phyloP scores from a whole-genome alignment of 2,329 filamentous ascomycete species.

The Mycocentrospora acerina region DNA sequence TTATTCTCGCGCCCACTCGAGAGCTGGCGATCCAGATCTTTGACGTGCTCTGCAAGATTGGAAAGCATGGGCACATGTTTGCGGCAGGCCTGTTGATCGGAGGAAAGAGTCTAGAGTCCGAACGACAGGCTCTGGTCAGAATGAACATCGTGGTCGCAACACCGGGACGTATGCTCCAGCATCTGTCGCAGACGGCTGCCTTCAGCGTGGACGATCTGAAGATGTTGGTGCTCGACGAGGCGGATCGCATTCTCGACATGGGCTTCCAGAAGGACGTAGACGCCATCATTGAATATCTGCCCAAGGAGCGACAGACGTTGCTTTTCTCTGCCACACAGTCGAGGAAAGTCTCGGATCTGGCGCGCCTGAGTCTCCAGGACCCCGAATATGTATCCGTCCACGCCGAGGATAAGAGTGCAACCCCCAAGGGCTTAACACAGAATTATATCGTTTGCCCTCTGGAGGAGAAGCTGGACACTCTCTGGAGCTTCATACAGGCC shows the following conservation, averaged over 20 bases:
- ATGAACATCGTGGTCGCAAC: constrained; percentile 99
- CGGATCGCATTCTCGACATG: constrained; percentile 97
- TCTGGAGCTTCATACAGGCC: constrained; percentile 89
- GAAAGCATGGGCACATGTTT: constrained; percentile 78
- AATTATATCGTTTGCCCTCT: constrained; percentile 87
- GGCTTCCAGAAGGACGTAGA: constrained; percentile 90
- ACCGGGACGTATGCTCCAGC: constrained; percentile 90
- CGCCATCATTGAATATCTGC: constrained; percentile 88
- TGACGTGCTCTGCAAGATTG: constrained; percentile 87
- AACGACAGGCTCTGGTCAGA: constrained; percentile 77
- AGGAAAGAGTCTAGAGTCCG: constrained; percentile 84
- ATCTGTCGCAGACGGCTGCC: constrained; percentile 88
- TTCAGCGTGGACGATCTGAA: constrained; percentile 90
- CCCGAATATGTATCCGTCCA: constrained; percentile 96
- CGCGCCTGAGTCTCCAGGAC: constrained; percentile 81
- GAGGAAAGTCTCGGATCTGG: constrained; percentile 88
- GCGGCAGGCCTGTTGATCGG: constrained; percentile 93
- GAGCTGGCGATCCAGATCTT: constrained; percentile 98
- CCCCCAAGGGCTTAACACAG: constrained; percentile 81
- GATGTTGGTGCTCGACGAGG: constrained; percentile 92
- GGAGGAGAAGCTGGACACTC: constrained; percentile 83
- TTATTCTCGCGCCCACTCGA: constrained; percentile 91
- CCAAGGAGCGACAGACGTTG: constrained; percentile 81
- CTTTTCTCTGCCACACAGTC: constrained; percentile 97
- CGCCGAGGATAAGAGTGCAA: constrained; percentile 75